These are phyloP conservation scores for Fusarium redolens DNA, from an alignment of 2,329 filamentous ascomycete genomes.

Conservation along the genomic window DNA sequence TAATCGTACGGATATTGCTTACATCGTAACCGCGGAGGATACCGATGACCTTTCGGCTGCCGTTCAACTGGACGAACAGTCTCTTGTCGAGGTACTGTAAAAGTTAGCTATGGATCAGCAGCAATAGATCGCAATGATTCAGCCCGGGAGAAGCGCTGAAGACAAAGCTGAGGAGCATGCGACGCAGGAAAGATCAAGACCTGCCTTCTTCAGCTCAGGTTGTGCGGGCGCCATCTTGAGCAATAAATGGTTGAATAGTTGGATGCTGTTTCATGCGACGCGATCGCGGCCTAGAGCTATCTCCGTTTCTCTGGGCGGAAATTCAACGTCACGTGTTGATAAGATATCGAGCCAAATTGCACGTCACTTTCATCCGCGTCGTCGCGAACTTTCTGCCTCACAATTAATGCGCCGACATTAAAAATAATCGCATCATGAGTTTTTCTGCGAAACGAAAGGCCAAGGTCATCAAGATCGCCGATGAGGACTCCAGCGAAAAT, in stretches of 20 bases:
- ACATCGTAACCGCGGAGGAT: constrained; percentile 97
- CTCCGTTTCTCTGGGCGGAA: constrained; percentile 38
- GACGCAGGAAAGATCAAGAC: neutral
- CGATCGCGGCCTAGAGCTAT: constrained; percentile 44
- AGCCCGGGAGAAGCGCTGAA: neutral
- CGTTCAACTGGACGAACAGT: constrained; percentile 97
- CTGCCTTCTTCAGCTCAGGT: constrained; percentile 97
- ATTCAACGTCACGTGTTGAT: constrained; percentile 60
- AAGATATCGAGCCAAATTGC: constrained; percentile 52
- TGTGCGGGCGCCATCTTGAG: constrained; percentile 95
- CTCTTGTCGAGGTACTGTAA: constrained; percentile 97
- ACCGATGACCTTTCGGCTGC: constrained; percentile 96
- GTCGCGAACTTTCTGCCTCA: constrained; percentile 17
- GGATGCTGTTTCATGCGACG: constrained; percentile 45
- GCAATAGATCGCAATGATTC: neutral
- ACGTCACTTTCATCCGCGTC: constrained; percentile 37
- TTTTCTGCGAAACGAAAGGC: constrained; percentile 74
- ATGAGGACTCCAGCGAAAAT: constrained; percentile 61
- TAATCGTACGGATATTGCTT: constrained; percentile 48
- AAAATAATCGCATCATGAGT: constrained; percentile 56
- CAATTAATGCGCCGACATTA: constrained; percentile 5
- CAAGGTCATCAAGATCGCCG: constrained; percentile 78
- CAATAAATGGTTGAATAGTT: constrained; percentile 42
- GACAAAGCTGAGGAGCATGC: neutral
- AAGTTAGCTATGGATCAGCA: constrained; percentile 40